phyloP scores from a whole-genome alignment of 1,284 basidiomycete genomes.

The Trametes hirsuta region DNA sequence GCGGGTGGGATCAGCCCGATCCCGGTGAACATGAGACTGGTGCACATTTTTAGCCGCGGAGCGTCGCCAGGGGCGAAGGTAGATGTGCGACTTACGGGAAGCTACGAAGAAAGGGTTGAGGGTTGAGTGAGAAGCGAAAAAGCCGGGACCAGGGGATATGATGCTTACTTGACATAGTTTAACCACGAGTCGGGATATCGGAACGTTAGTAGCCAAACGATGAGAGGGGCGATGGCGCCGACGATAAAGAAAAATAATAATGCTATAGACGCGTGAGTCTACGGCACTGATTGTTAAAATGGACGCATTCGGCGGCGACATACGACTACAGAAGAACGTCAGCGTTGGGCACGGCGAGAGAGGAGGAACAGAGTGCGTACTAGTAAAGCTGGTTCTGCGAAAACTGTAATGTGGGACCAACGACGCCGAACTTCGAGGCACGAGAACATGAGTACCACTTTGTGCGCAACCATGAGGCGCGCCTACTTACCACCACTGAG shows the following conservation, averaged over 20 bases:
- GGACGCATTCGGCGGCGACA: neutral
- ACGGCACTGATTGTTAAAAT: neutral
- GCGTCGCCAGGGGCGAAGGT: conserved; percentile 10
- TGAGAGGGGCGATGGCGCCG: conserved; percentile 46
- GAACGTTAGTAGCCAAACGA: conserved; percentile 40
- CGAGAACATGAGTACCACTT: neutral
- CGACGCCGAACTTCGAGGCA: conserved; percentile 40
- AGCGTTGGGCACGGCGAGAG: neutral
- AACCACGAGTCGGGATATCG: conserved; percentile 43
- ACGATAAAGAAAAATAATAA: conserved; percentile 52
- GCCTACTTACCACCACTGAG: conserved; percentile 32
- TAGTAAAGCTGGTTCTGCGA: conserved; percentile 45
- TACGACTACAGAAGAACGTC: conserved; percentile 21
- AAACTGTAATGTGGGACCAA: conserved; percentile 45
- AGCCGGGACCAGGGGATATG: neutral
- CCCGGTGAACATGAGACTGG: conserved; percentile 38
- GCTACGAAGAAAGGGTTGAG: neutral
- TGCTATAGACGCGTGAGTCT: conserved; percentile 18
- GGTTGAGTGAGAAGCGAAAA: neutral
- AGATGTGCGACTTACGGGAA: conserved; percentile 28
- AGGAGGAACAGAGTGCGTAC: conserved; percentile 24
- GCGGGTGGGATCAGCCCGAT: conserved; percentile 44
- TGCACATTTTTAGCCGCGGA: neutral
- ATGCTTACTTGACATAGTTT: conserved; percentile 46
- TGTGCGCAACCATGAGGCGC: neutral